Conservation (phyloP, 768 basidiomycete genomes). For the Naganishia vishniacii region DNA sequence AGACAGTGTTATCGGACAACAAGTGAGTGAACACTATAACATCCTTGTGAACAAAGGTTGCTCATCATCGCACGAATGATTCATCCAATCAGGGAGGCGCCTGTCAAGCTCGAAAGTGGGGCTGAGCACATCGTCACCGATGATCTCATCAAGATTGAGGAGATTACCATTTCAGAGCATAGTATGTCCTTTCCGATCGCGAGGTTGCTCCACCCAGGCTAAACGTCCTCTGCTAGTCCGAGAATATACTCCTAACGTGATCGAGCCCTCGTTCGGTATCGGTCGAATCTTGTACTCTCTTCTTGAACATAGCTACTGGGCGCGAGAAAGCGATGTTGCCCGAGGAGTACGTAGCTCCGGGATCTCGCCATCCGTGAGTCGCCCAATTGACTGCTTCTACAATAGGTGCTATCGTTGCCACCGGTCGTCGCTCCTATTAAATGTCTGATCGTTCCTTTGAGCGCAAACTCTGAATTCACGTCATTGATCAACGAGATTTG, state of each 20-base stretch:
- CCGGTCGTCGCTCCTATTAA: conserved; percentile 89
- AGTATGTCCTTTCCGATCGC: conserved; percentile 50
- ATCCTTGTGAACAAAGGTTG: conserved; percentile 55
- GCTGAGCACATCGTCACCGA: conserved; percentile 66
- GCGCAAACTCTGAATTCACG: conserved; percentile 73
- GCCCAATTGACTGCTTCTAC: conserved; percentile 29
- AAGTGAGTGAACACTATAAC: conserved; percentile 29
- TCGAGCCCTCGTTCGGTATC: conserved; percentile 96
- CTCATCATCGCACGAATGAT: conserved; percentile 47
- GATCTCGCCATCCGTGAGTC: background rate
- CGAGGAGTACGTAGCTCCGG: conserved; percentile 63
- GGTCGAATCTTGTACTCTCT: conserved; percentile 90
- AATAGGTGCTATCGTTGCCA: conserved; percentile 82
- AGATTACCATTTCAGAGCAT: conserved; percentile 79
- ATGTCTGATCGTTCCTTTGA: conserved; percentile 90
- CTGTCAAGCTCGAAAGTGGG: conserved; percentile 56
- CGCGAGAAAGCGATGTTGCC: conserved; percentile 81
- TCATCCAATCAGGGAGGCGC: conserved; percentile 42
- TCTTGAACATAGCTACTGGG: conserved; percentile 95
- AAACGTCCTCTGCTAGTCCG: conserved; percentile 59
- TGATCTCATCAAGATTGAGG: conserved; percentile 69
- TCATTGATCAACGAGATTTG: conserved; percentile 83
- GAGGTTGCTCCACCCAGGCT: background rate
- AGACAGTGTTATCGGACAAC: conserved; percentile 58
- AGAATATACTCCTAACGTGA: conserved; percentile 94